These are phyloP conservation scores for Penicillium capsulatum DNA, from an alignment of 2,329 filamentous ascomycete genomes.

Conservation along the genomic window DNA sequence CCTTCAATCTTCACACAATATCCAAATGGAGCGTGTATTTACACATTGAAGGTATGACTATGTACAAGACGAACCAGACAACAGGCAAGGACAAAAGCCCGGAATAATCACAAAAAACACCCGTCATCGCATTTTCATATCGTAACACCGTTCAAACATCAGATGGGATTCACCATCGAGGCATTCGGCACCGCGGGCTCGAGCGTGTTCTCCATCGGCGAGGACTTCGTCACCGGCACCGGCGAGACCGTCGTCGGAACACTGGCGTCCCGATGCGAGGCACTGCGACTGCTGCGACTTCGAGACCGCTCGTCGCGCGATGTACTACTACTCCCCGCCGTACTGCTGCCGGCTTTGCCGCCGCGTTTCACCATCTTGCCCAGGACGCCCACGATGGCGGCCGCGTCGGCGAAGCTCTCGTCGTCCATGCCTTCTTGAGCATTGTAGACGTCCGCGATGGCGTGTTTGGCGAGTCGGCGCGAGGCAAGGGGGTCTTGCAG, in stretches of 20 bases:
- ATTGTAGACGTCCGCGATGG: constrained; percentile 86
- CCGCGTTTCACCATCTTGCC: constrained; percentile 85
- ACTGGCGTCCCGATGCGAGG: constrained; percentile 20
- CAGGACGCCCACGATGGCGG: constrained; percentile 77
- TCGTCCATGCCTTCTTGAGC: constrained; percentile 91
- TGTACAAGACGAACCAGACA: too few species aligned
- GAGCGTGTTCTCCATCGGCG: constrained; percentile 4
- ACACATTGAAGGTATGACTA: too few species aligned
- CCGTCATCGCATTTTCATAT: too few species aligned
- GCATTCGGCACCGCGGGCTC: constrained; percentile 28
- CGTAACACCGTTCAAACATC: too few species aligned
- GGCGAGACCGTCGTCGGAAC: constrained; percentile 21
- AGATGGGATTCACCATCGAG: constrained; percentile 36
- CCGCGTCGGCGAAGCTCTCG: constrained; percentile 89
- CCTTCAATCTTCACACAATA: too few species aligned
- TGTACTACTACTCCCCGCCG: constrained; percentile 27
- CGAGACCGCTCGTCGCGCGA: constrained; percentile 28
- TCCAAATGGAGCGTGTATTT: too few species aligned
- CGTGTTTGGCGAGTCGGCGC: constrained; percentile 70
- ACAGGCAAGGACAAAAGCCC: too few species aligned
- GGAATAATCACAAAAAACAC: too few species aligned
- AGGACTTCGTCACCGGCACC: constrained; percentile 17
- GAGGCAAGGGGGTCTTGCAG: constrained; percentile 74
- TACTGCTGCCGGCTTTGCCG: constrained; percentile 35
- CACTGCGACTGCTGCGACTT: constrained; percentile 31